A percentile compares a stretch with the other conserved stretches of the same genome.
These are phyloP conservation scores for Trichoderma cornu-damae DNA, from an alignment of 2,329 filamentous ascomycete genomes.

Conservation along the genomic window DNA sequence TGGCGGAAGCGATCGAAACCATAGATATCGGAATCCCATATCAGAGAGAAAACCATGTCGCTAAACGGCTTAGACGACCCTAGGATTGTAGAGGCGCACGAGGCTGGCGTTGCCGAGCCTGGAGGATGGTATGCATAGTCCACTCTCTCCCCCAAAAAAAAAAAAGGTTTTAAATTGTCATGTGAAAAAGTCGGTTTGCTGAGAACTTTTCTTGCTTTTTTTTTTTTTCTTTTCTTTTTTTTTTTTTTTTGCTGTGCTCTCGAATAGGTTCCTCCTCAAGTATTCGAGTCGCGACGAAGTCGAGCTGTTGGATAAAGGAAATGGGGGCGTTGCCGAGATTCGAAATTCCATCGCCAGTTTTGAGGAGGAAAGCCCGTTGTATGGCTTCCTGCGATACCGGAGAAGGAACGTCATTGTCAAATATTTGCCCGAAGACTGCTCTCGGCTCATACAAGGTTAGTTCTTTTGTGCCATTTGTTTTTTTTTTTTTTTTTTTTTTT, in stretches of 20 bases:
- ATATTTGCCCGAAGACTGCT: constrained; percentile 86
- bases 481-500: too few relatives aligned
- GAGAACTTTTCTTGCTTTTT: too few relatives aligned
- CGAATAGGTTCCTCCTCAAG: constrained; percentile 81
- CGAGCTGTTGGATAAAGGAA: constrained; percentile 69
- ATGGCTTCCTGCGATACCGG: constrained; percentile 85
- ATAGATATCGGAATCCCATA: not conserved
- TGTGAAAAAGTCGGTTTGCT: constrained; percentile 11
- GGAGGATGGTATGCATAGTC: constrained; percentile 76
- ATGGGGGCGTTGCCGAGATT: constrained; percentile 77
- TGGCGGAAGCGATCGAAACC: not conserved
- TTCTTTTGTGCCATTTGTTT: not conserved
- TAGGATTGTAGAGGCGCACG: constrained; percentile 78
- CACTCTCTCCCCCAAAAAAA: too few relatives aligned
- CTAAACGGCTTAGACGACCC: constrained; percentile 87
- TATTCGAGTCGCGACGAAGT: constrained; percentile 87
- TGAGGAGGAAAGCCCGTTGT: constrained; percentile 80
- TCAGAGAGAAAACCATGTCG: constrained; percentile 65
- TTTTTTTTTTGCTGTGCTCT: constrained; percentile 21
- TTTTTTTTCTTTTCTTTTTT: too few relatives aligned
- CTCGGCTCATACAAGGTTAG: constrained; percentile 85
- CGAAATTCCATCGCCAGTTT: constrained; percentile 72
- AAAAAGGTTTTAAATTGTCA: not conserved
- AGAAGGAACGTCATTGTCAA: constrained; percentile 88
- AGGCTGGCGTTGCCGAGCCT: constrained; percentile 70